Conservation (phyloP, 345 rosid genomes). For the Hypericum androsaemum region DNA sequence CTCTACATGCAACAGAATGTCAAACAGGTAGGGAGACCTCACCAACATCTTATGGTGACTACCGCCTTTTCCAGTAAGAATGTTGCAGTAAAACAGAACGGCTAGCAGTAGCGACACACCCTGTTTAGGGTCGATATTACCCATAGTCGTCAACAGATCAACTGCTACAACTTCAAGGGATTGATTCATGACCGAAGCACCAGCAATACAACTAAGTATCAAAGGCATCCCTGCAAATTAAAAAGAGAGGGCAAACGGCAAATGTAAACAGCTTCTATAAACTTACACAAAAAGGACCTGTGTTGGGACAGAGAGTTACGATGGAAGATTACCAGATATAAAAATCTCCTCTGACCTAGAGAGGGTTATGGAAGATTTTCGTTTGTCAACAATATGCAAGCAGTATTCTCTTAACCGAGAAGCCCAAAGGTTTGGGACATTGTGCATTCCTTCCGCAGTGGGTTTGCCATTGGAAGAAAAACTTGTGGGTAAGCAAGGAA, state of each 20-base stretch:
- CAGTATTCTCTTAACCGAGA: constrained; percentile 53
- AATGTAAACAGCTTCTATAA: neutral
- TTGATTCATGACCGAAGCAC: constrained; percentile 67
- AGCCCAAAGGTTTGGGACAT: constrained; percentile 40
- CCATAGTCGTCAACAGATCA: constrained; percentile 54
- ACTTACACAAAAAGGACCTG: too few species aligned
- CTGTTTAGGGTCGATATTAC: constrained; percentile 51
- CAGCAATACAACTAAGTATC: constrained; percentile 49
- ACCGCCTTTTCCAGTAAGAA: constrained; percentile 46
- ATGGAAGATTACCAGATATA: constrained; percentile 23
- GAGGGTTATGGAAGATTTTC: constrained; percentile 35
- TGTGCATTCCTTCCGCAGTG: constrained; percentile 26
- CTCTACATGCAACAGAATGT: constrained; percentile 7
- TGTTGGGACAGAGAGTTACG: too few species aligned
- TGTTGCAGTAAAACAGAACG: constrained; percentile 62
- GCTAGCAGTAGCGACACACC: constrained; percentile 68
- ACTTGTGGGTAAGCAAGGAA: constrained; percentile 37
- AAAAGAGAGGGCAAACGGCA: neutral
- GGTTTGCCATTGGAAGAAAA: constrained; percentile 34
- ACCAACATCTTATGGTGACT: constrained; percentile 42
- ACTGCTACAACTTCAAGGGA: constrained; percentile 42
- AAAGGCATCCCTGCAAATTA: constrained; percentile 41
- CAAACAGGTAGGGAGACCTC: constrained; percentile 25
- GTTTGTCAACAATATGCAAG: constrained; percentile 34
- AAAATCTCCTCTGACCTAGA: constrained; percentile 31